A percentile compares a stretch with the other conserved stretches of the same genome.
Evolutionary conservation across 805 yeast genomes (phyloP).

Genomic region (Wickerhamomyces queroliae): DNA sequence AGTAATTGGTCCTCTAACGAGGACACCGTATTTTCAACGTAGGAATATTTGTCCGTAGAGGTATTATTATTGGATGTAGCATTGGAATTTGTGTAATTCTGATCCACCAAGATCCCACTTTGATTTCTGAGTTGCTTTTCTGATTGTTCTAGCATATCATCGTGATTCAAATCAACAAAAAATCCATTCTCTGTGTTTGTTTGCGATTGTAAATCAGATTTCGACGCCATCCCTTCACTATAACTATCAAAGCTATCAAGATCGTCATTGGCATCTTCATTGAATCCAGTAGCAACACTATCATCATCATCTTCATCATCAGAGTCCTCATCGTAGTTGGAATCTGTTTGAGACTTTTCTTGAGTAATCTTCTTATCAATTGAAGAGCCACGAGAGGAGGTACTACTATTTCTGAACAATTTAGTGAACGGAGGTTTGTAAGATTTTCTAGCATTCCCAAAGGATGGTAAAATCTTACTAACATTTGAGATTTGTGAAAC

Average conservation of each 20-base stretch:
- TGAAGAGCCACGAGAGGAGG: conserved; percentile 14
- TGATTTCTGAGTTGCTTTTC: conserved; percentile 1
- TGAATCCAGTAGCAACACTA: neutral
- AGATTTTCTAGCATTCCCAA: conserved; percentile 4
- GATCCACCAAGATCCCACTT: conserved; percentile 19
- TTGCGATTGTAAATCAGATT: neutral
- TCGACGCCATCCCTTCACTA: neutral
- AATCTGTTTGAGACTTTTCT: too few species aligned
- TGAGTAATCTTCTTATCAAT: conserved; percentile 3
- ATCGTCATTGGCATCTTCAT: conserved; percentile 6
- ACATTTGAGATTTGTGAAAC: neutral
- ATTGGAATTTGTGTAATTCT: conserved; percentile 20
- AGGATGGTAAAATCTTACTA: neutral
- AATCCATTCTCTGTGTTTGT: neutral
- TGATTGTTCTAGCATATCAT: neutral
- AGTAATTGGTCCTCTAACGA: conserved; percentile 24
- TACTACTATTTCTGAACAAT: conserved; percentile 16
- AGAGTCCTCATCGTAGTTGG: conserved; percentile 5
- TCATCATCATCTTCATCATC: conserved; percentile 5
- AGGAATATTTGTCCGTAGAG: conserved; percentile 15
- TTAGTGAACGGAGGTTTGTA: conserved; percentile 18
- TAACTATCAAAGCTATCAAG: conserved; percentile 1
- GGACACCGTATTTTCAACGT: conserved; percentile 17
- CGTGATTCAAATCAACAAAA: neutral
- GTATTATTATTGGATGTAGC: conserved; percentile 8